Evolutionary conservation across 192 early-diverging fungal species (phyloP).

Genomic region (Podila clonocystis): DNA sequence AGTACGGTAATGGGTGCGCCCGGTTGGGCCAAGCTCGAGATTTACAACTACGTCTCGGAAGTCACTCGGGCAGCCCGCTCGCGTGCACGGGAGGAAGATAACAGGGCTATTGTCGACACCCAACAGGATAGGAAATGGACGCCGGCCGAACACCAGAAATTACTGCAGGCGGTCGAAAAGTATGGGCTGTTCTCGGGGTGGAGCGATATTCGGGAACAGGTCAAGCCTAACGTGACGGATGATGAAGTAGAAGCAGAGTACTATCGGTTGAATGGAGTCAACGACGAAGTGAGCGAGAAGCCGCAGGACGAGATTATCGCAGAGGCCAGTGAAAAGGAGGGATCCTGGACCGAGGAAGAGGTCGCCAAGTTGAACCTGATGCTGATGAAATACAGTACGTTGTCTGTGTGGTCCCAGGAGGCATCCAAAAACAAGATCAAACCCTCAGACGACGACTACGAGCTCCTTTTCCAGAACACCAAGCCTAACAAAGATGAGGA

Average conservation of each 20-base stretch:
- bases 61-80: background rate
- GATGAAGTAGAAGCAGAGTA: constrained; percentile 38
- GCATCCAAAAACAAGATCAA: constrained; percentile 3
- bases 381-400: constrained; percentile 35
- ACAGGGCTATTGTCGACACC: background rate
- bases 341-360: constrained; percentile 22
- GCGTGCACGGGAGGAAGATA: background rate
- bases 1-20: constrained; percentile 21
- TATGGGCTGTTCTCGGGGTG: constrained; percentile 41
- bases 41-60: constrained; percentile 13
- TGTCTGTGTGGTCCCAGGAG: constrained; percentile 18
- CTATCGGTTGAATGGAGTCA: constrained; percentile 29
- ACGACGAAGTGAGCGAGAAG: background rate
- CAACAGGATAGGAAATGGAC: constrained; percentile 20
- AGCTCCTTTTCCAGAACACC: constrained; percentile 3
- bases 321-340: background rate
- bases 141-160: constrained; percentile 13
- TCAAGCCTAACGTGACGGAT: constrained; percentile 25
- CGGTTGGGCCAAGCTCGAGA: constrained; percentile 41
- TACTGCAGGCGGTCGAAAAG: constrained; percentile 31
- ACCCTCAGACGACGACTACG: constrained; percentile 17
- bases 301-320: background rate
- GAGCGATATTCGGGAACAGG: constrained; percentile 20
- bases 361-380: constrained; percentile 8
- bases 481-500: background rate